phyloP scores from a whole-genome alignment of 2,329 filamentous ascomycete genomes.

The Hypoxylon sp. region DNA sequence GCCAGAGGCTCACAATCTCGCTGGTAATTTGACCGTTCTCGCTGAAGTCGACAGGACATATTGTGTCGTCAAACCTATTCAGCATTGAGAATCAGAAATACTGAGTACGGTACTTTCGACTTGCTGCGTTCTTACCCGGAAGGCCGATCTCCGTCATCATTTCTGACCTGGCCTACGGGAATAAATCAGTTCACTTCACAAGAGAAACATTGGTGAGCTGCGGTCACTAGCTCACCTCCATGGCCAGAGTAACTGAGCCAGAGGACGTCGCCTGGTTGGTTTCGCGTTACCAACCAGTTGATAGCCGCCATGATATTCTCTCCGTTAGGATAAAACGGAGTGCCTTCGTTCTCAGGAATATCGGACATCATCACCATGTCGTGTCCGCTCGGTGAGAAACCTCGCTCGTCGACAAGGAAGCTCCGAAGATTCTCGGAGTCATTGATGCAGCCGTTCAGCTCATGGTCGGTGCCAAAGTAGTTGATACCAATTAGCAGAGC shows the following conservation, averaged over 20 bases:
- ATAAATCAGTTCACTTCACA: slow-evolving; percentile 2
- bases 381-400: slow-evolving; percentile 45
- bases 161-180: slow-evolving; percentile 52
- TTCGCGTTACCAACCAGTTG: slow-evolving; percentile 61
- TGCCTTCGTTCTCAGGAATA: slow-evolving; percentile 44
- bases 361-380: slow-evolving; percentile 51
- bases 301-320: slow-evolving; percentile 57
- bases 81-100: slow-evolving; percentile 9
- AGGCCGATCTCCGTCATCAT: slow-evolving; percentile 50
- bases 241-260: slow-evolving; percentile 69
- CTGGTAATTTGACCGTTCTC: slow-evolving; percentile 61
- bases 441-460: slow-evolving; percentile 43
- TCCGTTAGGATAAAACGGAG: slow-evolving; percentile 46
- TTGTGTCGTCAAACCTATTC: slow-evolving; percentile 56
- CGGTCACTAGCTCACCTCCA: slow-evolving; percentile 50
- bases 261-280: slow-evolving; percentile 57
- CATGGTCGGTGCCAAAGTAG: slow-evolving; percentile 36
- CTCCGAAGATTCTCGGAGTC: slow-evolving; percentile 49
- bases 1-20: slow-evolving; percentile 47
- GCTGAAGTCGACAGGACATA: slow-evolving; percentile 62
- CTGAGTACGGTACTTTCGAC: too few species aligned
- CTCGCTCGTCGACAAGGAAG: slow-evolving; percentile 49
- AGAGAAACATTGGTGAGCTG: background rate
- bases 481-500: slow-evolving; percentile 46
- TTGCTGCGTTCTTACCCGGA: slow-evolving; percentile 41